Base-by-base conservation (phyloP, 257 asterid species). In the Haberlea rhodopensis region DNA sequence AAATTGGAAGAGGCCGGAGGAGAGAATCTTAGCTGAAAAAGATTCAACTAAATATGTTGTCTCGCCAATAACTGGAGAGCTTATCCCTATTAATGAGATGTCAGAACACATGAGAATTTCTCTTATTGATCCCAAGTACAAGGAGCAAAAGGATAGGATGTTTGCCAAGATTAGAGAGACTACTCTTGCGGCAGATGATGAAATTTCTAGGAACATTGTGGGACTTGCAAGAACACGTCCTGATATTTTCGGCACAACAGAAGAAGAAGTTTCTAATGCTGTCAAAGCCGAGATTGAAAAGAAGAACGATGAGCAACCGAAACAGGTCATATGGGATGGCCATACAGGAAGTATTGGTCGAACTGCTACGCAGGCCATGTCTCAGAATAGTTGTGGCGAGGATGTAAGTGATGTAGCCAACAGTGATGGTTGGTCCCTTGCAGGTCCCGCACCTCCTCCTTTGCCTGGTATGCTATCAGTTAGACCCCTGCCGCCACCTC, bases 251-350 rank as follows among this genome's bases (percentile, higher is more conserved):
- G 98, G 98, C 67, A 89, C 98, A 22, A 89, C 98, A 2, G 96
- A 89, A 65, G 98, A 91, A 84, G 98, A 91, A 80, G 96, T 89
- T 53, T 89, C 96, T 29, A 91, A 91, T 74, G 98, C 96, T 24
- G 98, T 91, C 54, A 91, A 83, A 76, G 98, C 96, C 2, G 96
- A 87, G 82, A 91, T 89, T 61, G 96, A 89, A 59, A 91, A 87
- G n/a, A n/a, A n/a, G 80, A 86, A 88, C 45, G 95, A 91, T 18
- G 97, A 89, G 73, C 96, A 86, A 74, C 96, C 98, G 8, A 91
- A 89, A 79, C 98, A 91, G 77, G 96, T 91, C 62, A 89, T 91
- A 78, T 91, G 98, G 98, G 98, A 91, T 73, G 98, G 98, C 27
- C 98, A 91, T 75, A 79, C 95, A 0, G 92, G 97, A 46, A 89